Conservation (phyloP, 2,329 filamentous ascomycete genomes). For the Aspergillus costaricaensis region DNA sequence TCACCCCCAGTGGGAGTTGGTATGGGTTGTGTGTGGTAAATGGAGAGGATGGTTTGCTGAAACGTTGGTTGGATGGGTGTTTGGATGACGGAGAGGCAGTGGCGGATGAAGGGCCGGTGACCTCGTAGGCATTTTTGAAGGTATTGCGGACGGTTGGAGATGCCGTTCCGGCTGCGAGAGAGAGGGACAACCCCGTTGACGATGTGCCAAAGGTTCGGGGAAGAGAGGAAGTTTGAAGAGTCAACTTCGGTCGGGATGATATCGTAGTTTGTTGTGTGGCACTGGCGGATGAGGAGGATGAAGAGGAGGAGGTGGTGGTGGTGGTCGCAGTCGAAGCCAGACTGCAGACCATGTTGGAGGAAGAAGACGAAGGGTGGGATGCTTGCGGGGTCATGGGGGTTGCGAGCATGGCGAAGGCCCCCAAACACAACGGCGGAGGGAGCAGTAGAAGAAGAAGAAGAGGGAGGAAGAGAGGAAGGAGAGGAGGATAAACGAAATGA, state of each 20-base stretch:
- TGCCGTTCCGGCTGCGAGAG: constrained; percentile 51
- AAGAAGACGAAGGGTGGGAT: constrained; percentile 11
- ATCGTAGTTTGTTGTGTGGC: too few relatives aligned
- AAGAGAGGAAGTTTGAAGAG: constrained; percentile 58
- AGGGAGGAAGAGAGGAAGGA: constrained; percentile 2
- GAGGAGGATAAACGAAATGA: not conserved
- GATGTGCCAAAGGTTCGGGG: constrained; percentile 56
- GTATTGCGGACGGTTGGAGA: constrained; percentile 65
- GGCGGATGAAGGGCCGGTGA: constrained; percentile 41
- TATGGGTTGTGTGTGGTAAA: constrained; percentile 37
- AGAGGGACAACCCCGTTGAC: constrained; percentile 55
- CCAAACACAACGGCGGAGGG: constrained; percentile 8
- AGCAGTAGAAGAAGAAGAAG: not conserved
- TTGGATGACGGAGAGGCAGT: constrained; percentile 39
- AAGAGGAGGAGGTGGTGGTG: not conserved
- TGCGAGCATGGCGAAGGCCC: constrained; percentile 25
- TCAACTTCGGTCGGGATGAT: constrained; percentile 56
- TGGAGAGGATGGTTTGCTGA: constrained; percentile 35
- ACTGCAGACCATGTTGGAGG: constrained; percentile 21
- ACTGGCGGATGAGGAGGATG: too few relatives aligned
- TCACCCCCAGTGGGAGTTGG: constrained; percentile 47
- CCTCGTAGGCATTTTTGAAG: constrained; percentile 61
- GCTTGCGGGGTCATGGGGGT: constrained; percentile 26
- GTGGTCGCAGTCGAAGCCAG: constrained; percentile 15
- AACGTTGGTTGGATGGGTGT: constrained; percentile 24